Evolutionary conservation across 225 moss, liverwort and hornwort genomes (phyloP).

Genomic region (Asterella californica): DNA sequence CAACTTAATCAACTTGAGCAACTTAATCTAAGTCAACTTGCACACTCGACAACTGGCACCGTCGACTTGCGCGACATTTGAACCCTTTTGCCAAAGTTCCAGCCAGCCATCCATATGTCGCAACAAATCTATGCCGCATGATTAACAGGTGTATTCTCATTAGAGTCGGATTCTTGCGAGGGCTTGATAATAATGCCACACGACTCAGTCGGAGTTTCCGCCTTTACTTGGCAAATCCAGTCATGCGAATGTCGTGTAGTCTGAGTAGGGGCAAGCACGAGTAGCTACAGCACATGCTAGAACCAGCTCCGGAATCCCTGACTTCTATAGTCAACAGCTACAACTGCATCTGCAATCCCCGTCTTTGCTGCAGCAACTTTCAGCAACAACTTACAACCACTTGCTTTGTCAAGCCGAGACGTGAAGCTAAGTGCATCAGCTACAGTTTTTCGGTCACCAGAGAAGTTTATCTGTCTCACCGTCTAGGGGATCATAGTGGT

Average conservation of each 20-base stretch:
- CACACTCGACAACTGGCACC: slow-evolving; percentile 56
- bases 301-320: slow-evolving; percentile 41
- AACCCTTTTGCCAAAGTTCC: slow-evolving; percentile 50
- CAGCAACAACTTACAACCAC: slow-evolving; percentile 40
- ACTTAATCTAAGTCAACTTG: slow-evolving; percentile 53
- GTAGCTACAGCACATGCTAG: slow-evolving; percentile 37
- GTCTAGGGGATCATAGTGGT: slow-evolving; percentile 1
- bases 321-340: slow-evolving; percentile 39
- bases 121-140: slow-evolving; percentile 32
- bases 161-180: slow-evolving; percentile 40
- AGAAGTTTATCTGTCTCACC: slow-evolving; percentile 32
- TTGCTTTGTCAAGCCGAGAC: slow-evolving; percentile 42
- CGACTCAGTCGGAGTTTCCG: slow-evolving; percentile 22
- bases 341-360: slow-evolving; percentile 51
- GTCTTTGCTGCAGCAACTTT: slow-evolving; percentile 38
- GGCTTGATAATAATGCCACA: slow-evolving; percentile 32
- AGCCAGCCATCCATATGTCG: slow-evolving; percentile 37
- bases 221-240: slow-evolving; percentile 33
- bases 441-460: slow-evolving; percentile 25
- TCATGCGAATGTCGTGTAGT: slow-evolving; percentile 26
- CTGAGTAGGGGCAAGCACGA: slow-evolving; percentile 29
- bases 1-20: slow-evolving; percentile 69
- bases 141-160: slow-evolving; percentile 38
- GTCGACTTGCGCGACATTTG: slow-evolving; percentile 59
- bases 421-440: slow-evolving; percentile 42